phyloP scores from a whole-genome alignment of 1,139 yeast species.

The Zygotorulaspora mrakii region DNA sequence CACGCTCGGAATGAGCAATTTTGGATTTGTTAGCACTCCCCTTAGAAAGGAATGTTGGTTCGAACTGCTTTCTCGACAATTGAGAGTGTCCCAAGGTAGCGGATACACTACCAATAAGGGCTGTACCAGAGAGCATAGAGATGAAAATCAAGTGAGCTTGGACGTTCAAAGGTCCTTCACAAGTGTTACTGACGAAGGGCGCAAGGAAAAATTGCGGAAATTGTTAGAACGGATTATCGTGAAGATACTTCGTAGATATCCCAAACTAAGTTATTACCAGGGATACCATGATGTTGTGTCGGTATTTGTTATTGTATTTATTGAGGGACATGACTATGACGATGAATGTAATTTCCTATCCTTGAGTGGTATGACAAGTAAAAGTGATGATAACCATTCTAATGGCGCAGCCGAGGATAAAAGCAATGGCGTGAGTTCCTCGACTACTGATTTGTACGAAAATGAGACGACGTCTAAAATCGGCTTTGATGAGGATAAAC shows the following conservation, averaged over 20 bases:
- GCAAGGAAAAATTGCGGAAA: conserved; percentile 36
- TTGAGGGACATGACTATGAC: conserved; percentile 24
- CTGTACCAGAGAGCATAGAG: conserved; percentile 46
- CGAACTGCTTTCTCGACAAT: conserved; percentile 19
- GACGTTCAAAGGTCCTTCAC: conserved; percentile 75
- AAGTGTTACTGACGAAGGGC: conserved; percentile 24
- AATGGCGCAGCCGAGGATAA: conserved; percentile 11
- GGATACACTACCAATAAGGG: conserved; percentile 5
- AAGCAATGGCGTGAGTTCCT: conserved; percentile 15
- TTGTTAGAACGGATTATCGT: conserved; percentile 49
- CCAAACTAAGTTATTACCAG: conserved; percentile 72
- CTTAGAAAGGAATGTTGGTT: conserved; percentile 27
- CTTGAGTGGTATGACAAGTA: conserved; percentile 18
- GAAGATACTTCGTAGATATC: conserved; percentile 56
- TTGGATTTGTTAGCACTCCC: conserved; percentile 27
- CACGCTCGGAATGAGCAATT: conserved; percentile 24
- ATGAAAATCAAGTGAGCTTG: conserved; percentile 72
- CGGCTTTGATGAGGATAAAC: conserved; percentile 39
- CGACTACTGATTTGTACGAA: conserved; percentile 16
- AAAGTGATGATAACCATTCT: conserved; percentile 18
- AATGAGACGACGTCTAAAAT: conserved; percentile 13
- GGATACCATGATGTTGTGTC: conserved; percentile 89
- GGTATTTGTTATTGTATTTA: conserved; percentile 56
- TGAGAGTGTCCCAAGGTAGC: conserved; percentile 5
- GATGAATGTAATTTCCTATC: conserved; percentile 11